A percentile compares a stretch with the other conserved stretches of the same genome.
Evolutionary conservation across 106 monocot genomes (phyloP).

Genomic region (Dendrobium officinale): DNA sequence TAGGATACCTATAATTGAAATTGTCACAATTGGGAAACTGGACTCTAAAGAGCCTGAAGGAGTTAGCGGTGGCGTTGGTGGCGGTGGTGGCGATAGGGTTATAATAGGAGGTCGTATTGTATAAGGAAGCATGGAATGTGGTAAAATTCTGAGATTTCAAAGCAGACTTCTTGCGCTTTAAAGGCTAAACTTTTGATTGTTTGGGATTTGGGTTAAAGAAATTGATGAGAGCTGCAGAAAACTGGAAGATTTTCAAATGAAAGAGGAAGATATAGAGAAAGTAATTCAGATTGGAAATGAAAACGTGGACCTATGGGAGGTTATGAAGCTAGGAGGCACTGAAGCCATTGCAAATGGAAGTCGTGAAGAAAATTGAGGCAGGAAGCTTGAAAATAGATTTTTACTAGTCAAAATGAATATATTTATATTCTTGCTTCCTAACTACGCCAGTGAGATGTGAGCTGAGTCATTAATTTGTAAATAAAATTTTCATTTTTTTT

Average conservation of each 20-base stretch:
- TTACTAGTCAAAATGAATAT: background rate
- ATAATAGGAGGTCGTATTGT: background rate
- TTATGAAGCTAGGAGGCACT: background rate
- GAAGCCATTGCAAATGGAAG: background rate
- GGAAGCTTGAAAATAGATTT: background rate
- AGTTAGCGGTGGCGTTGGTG: background rate
- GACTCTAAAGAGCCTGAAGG: background rate
- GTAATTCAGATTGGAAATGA: background rate
- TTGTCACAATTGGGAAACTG: slow-evolving; percentile 8
- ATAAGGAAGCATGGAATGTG: background rate
- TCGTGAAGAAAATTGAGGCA: background rate
- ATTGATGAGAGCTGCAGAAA: background rate
- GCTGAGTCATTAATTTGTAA: background rate
- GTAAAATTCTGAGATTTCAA: background rate
- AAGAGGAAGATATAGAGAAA: background rate
- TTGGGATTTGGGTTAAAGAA: background rate
- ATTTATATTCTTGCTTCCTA: too few species aligned
- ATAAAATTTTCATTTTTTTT: background rate
- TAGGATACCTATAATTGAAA: slow-evolving; percentile 14
- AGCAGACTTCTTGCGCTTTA: too few species aligned
- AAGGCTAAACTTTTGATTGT: background rate
- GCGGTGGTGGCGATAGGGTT: background rate
- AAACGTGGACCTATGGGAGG: too few species aligned
- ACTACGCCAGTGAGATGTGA: background rate
- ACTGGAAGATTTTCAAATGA: background rate